Evolutionary conservation across 2,329 filamentous ascomycete genomes (phyloP), one percentile per base, ranked within the genome.

Genomic region (Lomentospora prolificans): DNA sequence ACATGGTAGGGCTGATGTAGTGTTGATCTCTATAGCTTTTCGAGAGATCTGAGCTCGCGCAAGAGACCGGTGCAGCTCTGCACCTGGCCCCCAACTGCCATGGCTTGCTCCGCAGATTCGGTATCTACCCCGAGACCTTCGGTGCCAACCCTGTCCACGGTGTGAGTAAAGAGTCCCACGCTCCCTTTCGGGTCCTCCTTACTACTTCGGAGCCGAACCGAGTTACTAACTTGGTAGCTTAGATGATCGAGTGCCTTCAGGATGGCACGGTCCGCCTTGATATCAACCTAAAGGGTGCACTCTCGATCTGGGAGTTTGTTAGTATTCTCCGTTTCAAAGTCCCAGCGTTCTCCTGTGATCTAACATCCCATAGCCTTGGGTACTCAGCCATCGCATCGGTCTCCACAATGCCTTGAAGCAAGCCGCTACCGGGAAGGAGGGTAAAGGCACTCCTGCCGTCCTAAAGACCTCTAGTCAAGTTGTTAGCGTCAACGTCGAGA

Each of bases 81-180:
- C 81, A 85, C 61, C 64, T 86, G 3, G 75, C 79, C 0, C 81
- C 84, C 0, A 87, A 86, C 61, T 70, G 75, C 2, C 82, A 84
- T 64, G 78, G 79, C 0, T 65, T 85, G 2, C 67, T 86, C 9
- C 67, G 68, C 5, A 64, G 64, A 48, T 67, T 69, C 59, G 72
- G 71, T 2, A 65, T 75, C 17, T 61, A 61, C 1, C 67, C 70
- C 3, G 71, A 73, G 60, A 58, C 59, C 0, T 67, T 73, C 36
- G 71, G 71, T 3, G 72, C 66, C 70, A 55, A 72, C 66, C 59
- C 64, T 52, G 56, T 67, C 58, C 55, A 64, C 52, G 63, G 69
- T 59, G 67, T 55, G 53, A 28, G 63, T 59, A 17, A 36, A 12
- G 17, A 3, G 24, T 1, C 19, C 22, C 22, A 10, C 7, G 3